These are phyloP conservation scores for Pichia gijzeniarum DNA, from an alignment of 805 yeast species.

Conservation along the genomic window DNA sequence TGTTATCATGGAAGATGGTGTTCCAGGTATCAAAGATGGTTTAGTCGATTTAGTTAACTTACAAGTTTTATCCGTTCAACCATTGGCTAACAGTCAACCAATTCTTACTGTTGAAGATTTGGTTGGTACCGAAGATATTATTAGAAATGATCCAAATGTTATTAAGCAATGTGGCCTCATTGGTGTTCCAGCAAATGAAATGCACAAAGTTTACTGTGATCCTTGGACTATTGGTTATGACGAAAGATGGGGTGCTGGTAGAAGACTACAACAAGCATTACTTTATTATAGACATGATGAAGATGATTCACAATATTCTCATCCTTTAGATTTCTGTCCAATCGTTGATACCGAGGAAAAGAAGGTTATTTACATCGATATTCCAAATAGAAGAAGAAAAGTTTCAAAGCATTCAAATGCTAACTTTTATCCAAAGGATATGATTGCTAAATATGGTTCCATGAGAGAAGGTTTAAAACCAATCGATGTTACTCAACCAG, in stretches of 20 bases:
- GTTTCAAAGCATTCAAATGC: constrained; percentile 62
- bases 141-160: constrained; percentile 65
- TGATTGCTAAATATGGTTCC: constrained; percentile 55
- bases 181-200: constrained; percentile 58
- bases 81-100: constrained; percentile 62
- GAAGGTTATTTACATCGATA: constrained; percentile 67
- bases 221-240: constrained; percentile 64
- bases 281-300: constrained; percentile 70
- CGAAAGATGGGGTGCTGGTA: constrained; percentile 67
- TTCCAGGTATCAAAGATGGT: constrained; percentile 65
- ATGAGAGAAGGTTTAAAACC: constrained; percentile 62
- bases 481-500: constrained; percentile 68
- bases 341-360: constrained; percentile 67
- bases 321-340: constrained; percentile 78
- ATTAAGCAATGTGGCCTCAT: constrained; percentile 65
- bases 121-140: constrained; percentile 52
- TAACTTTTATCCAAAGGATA: constrained; percentile 61
- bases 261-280: constrained; percentile 74
- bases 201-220: constrained; percentile 57
- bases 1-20: constrained; percentile 53
- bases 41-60: constrained; percentile 50
- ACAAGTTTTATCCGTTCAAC: constrained; percentile 40
- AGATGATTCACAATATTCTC: constrained; percentile 63
- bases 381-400: constrained; percentile 69
- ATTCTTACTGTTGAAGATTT: constrained; percentile 68